Evolutionary conservation across 805 yeast species (phyloP), one percentile per base, ranked within the genome.

Genomic region (Saccharomycopsis sp.): DNA sequence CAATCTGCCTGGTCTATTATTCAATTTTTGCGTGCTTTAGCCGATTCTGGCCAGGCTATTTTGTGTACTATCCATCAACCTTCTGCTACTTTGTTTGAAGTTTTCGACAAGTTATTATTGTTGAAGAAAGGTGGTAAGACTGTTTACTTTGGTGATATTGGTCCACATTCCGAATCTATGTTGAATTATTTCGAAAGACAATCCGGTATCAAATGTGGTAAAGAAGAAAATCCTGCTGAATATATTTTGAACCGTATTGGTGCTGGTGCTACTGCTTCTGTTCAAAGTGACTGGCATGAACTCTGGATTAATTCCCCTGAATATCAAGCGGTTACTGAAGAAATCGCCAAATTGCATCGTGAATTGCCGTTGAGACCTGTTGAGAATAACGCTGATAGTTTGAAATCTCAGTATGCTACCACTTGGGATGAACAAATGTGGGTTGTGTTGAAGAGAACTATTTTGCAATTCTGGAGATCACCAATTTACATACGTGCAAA

Each of bases 51-150:
- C 17, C 78, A 73, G 55, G 74, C 77, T n/a, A 70, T 77, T 51
- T 62, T 77, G 45, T 75, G 81, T 63, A 75, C 84, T 14, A 79
- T 78, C 54, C 83, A 79, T 58, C 85, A 78, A 61, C 84, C 84
- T 39, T 74, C 81, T 33, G 81, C 81, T 33, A 65, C 73, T 43
- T 66, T 79, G 53, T 68, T 78, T 56, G 71, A 74, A 52, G 75
- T 75, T 53, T 78, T 78, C 50, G 85, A 78, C 54, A 70, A 80
- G 17, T 64, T 79, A 45, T 65, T 77, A 53, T 70, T 81, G 52
- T 64, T 83, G 56, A 77, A 77, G 51, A 73, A 72, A 51, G 90
- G 89, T 54, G 90, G 90, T 48, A 66, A 72, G 58, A 81, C 88
- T 37, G 82, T 45, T 23, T 82, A 81, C 59, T 82, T 81, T 59